Conservation (phyloP, 768 basidiomycete genomes). For the Mycena vulgaris region DNA sequence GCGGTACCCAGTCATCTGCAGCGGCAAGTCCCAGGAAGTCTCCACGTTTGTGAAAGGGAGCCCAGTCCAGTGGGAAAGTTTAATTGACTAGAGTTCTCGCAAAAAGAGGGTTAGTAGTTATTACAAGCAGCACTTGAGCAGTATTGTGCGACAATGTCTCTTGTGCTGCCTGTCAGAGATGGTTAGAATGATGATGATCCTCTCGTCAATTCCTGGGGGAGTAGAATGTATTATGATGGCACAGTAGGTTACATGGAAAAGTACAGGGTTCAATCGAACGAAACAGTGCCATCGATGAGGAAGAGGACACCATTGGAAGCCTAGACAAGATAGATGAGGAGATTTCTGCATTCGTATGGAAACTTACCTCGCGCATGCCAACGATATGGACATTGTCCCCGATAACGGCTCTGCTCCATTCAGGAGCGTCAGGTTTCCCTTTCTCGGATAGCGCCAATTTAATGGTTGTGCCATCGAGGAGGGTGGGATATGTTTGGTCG, state of each 20-base stretch:
- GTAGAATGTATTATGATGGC: not conserved
- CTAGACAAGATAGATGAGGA: slow-evolving; percentile 41
- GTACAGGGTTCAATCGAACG: slow-evolving; percentile 31
- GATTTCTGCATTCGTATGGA: not conserved
- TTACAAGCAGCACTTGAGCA: not conserved
- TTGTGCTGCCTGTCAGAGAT: not conserved
- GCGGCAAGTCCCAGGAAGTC: slow-evolving; percentile 2
- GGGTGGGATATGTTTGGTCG: slow-evolving; percentile 66
- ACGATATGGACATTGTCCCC: slow-evolving; percentile 71
- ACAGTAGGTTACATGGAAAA: slow-evolving; percentile 29
- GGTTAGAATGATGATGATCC: not conserved
- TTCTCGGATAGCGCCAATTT: slow-evolving; percentile 62
- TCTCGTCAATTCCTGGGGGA: not conserved
- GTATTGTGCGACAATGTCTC: not conserved
- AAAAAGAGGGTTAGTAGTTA: not conserved
- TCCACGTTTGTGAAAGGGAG: not conserved
- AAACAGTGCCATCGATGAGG: slow-evolving; percentile 58
- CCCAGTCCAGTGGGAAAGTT: not conserved
- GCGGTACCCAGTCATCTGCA: slow-evolving; percentile 15
- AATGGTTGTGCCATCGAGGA: slow-evolving; percentile 72
- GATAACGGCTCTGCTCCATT: slow-evolving; percentile 74
- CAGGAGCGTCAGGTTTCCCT: slow-evolving; percentile 54
- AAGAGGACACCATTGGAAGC: slow-evolving; percentile 62
- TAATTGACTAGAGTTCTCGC: not conserved
- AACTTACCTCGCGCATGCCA: slow-evolving; percentile 72